Base-by-base conservation (phyloP, 805 yeast species). In the Henningerozyma blattae region DNA sequence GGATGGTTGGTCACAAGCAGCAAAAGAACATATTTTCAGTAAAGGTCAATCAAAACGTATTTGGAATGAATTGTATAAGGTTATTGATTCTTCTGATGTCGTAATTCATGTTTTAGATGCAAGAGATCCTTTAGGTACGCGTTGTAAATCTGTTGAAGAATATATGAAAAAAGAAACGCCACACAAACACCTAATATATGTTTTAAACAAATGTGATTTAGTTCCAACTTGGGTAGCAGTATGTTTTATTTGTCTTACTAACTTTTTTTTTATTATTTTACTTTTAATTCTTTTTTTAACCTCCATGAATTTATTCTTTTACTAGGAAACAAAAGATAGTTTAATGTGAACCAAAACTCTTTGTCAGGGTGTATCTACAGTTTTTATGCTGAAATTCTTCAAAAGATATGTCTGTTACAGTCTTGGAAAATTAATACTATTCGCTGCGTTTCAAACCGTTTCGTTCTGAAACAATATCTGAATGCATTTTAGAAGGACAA, bases 151-250 rank as follows among this genome's bases (percentile, higher is more conserved):
- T 2, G 95, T 89, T 36, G 96, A 91, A 59, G 86, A 85, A 51
- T 87, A 85, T 56, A 84, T 89, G 57, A 75, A 71, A 48, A 89
- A 83, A 45, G 98, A 89, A 62, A 86, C 94, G 53, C 84, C 97
- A 12, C 98, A 91, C 57, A 89, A 89, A 63, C 98, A 91, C 68
- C 68, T 89, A 65, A 80, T 89, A 46, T 87, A 80, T 56, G 95
- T 91, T 37, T 65, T 89, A 62, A 89, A 89, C 72, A 89, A 89
- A 70, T 87, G 96, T 72, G 98, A 89, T 68, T 75, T 89, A 52
- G 95, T 89, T 34, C 98, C 98, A 43, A 89, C 95, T 31, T 89
- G 97, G 96, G 96, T 85, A 52, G 96, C 97, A 52, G 97, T 87
- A 85, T 72, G 97, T 86, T 37, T 40, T 24, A 36, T 30, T 34